A percentile compares a stretch with the other conserved stretches of the same genome.
Conservation (phyloP, 2,329 filamentous ascomycete genomes). For the Helotiales sp. region DNA sequence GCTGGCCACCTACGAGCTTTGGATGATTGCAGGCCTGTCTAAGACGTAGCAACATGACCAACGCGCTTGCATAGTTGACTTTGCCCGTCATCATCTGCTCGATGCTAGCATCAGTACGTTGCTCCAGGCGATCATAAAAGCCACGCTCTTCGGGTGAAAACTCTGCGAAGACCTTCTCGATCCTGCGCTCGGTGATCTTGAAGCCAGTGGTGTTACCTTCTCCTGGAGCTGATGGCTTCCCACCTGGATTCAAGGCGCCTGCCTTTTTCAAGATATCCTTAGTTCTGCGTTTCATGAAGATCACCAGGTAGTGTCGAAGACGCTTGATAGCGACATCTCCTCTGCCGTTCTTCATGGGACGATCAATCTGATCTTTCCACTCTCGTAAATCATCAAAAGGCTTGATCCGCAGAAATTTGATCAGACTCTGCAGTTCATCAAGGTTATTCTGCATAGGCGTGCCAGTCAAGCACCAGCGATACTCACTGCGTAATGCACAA, state of each 20-base stretch:
- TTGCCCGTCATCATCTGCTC: conserved; percentile 85
- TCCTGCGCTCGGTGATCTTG: conserved; percentile 87
- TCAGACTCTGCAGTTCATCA: conserved; percentile 90
- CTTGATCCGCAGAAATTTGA: conserved; percentile 88
- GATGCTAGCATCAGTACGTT: conserved; percentile 81
- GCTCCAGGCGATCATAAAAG: conserved; percentile 84
- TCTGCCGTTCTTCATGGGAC: conserved; percentile 84
- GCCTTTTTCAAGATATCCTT: conserved; percentile 95
- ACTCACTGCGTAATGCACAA: conserved; percentile 80
- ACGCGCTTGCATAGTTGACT: conserved; percentile 88
- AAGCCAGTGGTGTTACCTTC: conserved; percentile 64
- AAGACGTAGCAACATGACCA: conserved; percentile 86
- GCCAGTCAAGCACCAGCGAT: conserved; percentile 93
- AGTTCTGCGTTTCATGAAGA: conserved; percentile 98
- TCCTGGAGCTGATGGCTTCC: conserved; percentile 54
- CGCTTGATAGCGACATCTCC: conserved; percentile 87
- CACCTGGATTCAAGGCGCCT: conserved; percentile 75
- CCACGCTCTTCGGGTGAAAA: conserved; percentile 78
- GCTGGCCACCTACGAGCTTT: conserved; percentile 79
- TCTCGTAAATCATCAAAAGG: conserved; percentile 83
- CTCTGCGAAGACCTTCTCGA: conserved; percentile 75
- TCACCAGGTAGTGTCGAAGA: conserved; percentile 80
- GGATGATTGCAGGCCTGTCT: conserved; percentile 96
- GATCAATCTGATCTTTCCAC: conserved; percentile 91
- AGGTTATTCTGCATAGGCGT: conserved; percentile 99